phyloP scores from a whole-genome alignment of 148 eudicot genomes.

The Polygonum maritimum region DNA sequence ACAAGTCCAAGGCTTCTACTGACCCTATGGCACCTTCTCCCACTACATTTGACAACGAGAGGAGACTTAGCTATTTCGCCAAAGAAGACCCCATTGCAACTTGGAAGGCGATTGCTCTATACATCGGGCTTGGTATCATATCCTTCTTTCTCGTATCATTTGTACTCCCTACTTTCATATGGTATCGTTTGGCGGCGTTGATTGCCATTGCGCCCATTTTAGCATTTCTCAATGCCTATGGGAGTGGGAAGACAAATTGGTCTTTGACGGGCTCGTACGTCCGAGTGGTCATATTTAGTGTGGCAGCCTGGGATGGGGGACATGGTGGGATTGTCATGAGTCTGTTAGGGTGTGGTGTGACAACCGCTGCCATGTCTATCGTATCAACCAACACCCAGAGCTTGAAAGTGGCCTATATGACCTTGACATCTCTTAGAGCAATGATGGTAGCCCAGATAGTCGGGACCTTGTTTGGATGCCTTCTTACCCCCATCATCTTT shows the following conservation, averaged over 20 bases:
- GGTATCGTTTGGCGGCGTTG: neutral
- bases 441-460: constrained; percentile 65
- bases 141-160: neutral
- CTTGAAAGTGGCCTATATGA: constrained; percentile 68
- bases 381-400: constrained; percentile 64
- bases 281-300: constrained; percentile 53
- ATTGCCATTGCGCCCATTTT: constrained; percentile 40
- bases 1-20: neutral
- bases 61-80: neutral
- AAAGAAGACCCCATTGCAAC: neutral
- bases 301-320: constrained; percentile 77
- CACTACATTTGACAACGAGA: neutral
- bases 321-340: constrained; percentile 64
- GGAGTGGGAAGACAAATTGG: constrained; percentile 84
- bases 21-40: neutral
- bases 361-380: constrained; percentile 69
- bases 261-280: constrained; percentile 80
- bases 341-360: constrained; percentile 72
- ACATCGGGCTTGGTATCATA: neutral
- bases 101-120: neutral
- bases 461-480: constrained; percentile 67
- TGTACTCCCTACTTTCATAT: neutral
- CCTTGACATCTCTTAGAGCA: constrained; percentile 59
- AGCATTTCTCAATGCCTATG: constrained; percentile 85
- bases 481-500: constrained; percentile 56